Conservation (phyloP, 805 yeast genomes). For the Ogataea populi-albae region DNA sequence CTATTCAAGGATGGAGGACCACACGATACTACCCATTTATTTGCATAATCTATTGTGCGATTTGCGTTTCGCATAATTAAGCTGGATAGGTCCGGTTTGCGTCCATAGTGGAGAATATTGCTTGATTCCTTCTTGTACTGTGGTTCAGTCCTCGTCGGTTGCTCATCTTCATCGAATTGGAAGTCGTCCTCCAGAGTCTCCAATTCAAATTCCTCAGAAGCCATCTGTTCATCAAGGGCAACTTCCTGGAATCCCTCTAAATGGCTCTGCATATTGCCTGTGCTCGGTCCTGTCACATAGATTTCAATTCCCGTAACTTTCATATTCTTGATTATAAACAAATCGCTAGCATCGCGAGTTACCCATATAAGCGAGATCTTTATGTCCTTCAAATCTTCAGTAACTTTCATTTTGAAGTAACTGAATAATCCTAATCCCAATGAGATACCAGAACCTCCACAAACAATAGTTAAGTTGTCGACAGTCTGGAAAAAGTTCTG, state of each 20-base stretch:
- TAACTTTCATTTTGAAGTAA: conserved; percentile 32
- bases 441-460: conserved; percentile 77
- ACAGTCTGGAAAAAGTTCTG: conserved; percentile 45
- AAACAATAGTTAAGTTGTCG: conserved; percentile 49
- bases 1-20: conserved; percentile 49
- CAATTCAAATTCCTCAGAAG: conserved; percentile 26
- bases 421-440: conserved; percentile 54
- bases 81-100: conserved; percentile 43
- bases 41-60: conserved; percentile 33
- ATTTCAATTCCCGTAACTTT: conserved; percentile 35
- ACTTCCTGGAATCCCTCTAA: conserved; percentile 8
- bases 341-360: conserved; percentile 43
- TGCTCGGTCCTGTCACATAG: conserved; percentile 33
- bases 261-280: no score
- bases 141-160: neutral
- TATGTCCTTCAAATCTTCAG: conserved; percentile 25
- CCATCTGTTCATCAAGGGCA: conserved; percentile 1
- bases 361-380: conserved; percentile 53
- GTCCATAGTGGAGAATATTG: conserved; percentile 28
- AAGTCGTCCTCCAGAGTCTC: conserved; percentile 22
- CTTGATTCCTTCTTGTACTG: neutral
- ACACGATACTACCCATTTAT: conserved; percentile 56
- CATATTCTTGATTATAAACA: conserved; percentile 43
- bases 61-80: conserved; percentile 30
- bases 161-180: conserved; percentile 19